Evolutionary conservation across 2,329 filamentous ascomycete species (phyloP), one percentile per base, ranked within the genome.

Genomic region (Neodidymelliopsis sp.): DNA sequence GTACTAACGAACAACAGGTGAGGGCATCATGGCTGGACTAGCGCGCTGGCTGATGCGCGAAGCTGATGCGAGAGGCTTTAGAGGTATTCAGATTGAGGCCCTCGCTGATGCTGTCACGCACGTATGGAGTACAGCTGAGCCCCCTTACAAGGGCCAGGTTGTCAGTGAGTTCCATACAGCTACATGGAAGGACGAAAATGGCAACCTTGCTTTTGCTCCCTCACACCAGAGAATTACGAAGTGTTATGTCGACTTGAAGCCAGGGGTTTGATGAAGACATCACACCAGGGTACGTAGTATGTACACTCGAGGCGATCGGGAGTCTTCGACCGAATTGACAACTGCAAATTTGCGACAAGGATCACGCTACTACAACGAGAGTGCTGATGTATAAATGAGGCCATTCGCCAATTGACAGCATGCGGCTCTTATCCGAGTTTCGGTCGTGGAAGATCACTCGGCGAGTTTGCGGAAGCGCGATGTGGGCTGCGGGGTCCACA

Each of bases 1-100:
- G n/a, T n/a, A n/a, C n/a, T n/a, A n/a, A n/a, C n/a, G n/a, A n/a
- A n/a, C n/a, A n/a, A n/a, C n/a, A n/a, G n/a, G n/a, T 7, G 15
- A 63, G 27, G 60, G 62, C 1, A 39, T 74, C 16, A 74, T 75
- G 73, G 62, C 56, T 23, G 62, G 54, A 2, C 43, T 69, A 43
- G 68, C 73, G 27, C 56, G 72, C 34, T 74, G 65, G 58, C 31
- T 75, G 45, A 75, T 74, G 69, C 59, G 66, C 8, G 69, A 74
- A 52, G 71, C 69, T 11, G 60, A 57, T 9, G 39, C 29, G 25
- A 56, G 56, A 44, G 73, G 73, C 0, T 75, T 59, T 42, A 56
- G 62, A 15, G 66, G 54, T 10, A 61, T 75, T 45, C 66, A 73
- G 49, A 75, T 75, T 45, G 72, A 74, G 53, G 57, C 56, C 10